These are phyloP conservation scores for Purpureocillium takamizusanense DNA, from an alignment of 2,329 filamentous ascomycete species.

Conservation along the genomic window DNA sequence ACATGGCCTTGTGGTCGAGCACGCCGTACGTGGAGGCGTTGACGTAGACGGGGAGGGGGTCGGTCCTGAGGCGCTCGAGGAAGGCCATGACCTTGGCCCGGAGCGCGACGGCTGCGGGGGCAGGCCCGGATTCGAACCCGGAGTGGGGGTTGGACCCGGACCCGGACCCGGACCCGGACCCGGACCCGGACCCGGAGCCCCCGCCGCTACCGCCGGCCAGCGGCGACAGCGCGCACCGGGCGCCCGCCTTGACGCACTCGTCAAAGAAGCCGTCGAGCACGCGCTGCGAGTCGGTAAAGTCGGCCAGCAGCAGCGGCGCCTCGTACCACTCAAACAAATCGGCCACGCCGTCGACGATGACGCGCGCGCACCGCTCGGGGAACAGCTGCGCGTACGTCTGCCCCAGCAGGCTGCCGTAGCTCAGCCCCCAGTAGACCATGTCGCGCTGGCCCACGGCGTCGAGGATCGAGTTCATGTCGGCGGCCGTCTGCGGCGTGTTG, in stretches of 20 bases:
- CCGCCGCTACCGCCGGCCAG: conserved; percentile 25
- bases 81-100: conserved; percentile 20
- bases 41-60: conserved; percentile 33
- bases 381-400: conserved; percentile 29
- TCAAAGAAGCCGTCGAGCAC: conserved; percentile 22
- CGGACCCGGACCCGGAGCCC: conserved; percentile 16
- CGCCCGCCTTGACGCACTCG: conserved; percentile 31
- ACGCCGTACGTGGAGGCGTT: conserved; percentile 28
- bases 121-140: conserved; percentile 7
- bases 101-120: conserved; percentile 14
- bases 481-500: conserved; percentile 40
- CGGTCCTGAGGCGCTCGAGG: conserved; percentile 20
- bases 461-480: conserved; percentile 41
- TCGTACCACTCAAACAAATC: conserved; percentile 24
- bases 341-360: conserved; percentile 27
- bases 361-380: conserved; percentile 20
- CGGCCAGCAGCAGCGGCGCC: conserved; percentile 12
- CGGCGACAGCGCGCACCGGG: conserved; percentile 30
- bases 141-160: conserved; percentile 14
- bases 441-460: conserved; percentile 25
- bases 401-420: conserved; percentile 32
- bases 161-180: conserved; percentile 18
- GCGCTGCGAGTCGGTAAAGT: conserved; percentile 19
- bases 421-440: conserved; percentile 31
- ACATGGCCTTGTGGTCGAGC: conserved; percentile 25